Base-by-base conservation (phyloP, 2,329 filamentous ascomycete species). In the Cercospora janseana region DNA sequence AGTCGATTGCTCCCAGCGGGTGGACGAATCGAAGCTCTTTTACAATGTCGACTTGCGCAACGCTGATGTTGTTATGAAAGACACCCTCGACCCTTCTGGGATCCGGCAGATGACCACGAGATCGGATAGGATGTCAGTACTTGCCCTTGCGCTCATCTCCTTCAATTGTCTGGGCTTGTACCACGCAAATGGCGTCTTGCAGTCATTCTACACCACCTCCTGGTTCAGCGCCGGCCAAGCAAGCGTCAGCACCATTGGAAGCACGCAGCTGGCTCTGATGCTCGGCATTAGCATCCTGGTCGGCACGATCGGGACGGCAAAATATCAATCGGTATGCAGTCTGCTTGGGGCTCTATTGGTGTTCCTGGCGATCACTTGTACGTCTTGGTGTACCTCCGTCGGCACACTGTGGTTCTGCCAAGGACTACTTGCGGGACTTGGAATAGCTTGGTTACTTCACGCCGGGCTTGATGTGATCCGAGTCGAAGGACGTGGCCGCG, bases 231-330 rank as follows among this genome's bases (percentile, higher is more conserved):
- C n/a, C 21, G 21, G 13, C 9, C 15, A 18, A 3, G 21, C 31
- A 12, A 27, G 29, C 23, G 13, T 38, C 9, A 28, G 32, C 31
- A 37, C 24, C 20, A 34, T 46, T 31, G 44, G 44, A 20, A 46
- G 44, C 31, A 46, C 44, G 15, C 44, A 46, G 44, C 21, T 38
- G 20, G 29, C 44, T 38, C 6, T 23, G 16, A 21, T 38, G 34
- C 2, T 23, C 34, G 34, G 18, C 8, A 12, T 38, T 12, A 21
- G 18, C 3, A 12, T 18, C 18, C 34, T 38, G 34, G 10, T 21
- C 5, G 18, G 15, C 34, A 38, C 15, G 18, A 9, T 38, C 15
- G 24, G 34, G 18, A 12, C 34, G 16, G 4, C 34, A 34, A 34
- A 10, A 18, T 18, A 9, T 1, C 6, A 13, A 8, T 21, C 18